Evolutionary conservation across 139 green algal species (phyloP), one percentile per base, ranked within the genome.

Genomic region (Chlorella sorokiniana): DNA sequence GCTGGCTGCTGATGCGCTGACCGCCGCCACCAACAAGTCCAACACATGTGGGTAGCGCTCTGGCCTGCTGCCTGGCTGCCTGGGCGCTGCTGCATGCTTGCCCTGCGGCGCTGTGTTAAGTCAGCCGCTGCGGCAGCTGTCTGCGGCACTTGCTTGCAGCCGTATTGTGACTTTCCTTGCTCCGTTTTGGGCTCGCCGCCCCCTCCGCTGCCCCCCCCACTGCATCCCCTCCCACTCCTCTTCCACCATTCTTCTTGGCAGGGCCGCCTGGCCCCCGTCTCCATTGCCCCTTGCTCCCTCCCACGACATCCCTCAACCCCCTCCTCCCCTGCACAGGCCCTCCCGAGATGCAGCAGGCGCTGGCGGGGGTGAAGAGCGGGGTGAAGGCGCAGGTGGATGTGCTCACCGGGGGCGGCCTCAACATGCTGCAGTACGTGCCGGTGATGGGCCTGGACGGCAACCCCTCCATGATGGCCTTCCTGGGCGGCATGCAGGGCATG

Each of bases 361-460:
- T 83, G 33, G 35, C 45, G 25, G 35, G 23, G 11, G 33, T 84
- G 18, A 84, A 84, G 79, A 27, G 37, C 25, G 23, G 72, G 5
- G 79, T 41, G 10, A 84, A 83, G 78, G 23, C 27, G 9, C 37
- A 33, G 23, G 33, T 79, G 33, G 72, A 79, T 14, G 35, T 51
- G 23, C 72, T 79, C 35, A 29, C 72, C 37, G 56, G 48, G 0
- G 48, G 52, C n/a, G 72, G 52, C 5, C 72, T 79, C 72, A 79
- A 79, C 72, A 79, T 79, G 74, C 74, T 81, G 40, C 76, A 83
- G 78, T 83, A 83, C 18, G 65, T 83, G 48, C 78, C 78, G 8
- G 67, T 83, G 16, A 83, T 83, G 78, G 78, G 78, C 27, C 65
- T 83, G 78, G 78, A 83, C 29, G 75, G 75, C 40, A 71, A 71